These are phyloP conservation scores for Ballota nigra DNA, from an alignment of 257 asterid species.

Conservation along the genomic window DNA sequence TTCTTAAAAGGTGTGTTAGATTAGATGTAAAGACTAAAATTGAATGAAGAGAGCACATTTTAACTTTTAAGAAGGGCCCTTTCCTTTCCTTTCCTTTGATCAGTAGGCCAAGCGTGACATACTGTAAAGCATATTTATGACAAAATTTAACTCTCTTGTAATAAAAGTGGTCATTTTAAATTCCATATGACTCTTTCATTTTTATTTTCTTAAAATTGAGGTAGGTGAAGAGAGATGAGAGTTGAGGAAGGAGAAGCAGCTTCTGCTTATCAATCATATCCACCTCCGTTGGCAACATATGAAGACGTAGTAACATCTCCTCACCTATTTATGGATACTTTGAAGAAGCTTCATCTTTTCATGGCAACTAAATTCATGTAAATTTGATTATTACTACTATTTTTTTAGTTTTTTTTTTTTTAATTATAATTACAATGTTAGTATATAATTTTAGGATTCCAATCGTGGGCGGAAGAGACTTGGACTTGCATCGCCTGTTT, in stretches of 20 bases:
- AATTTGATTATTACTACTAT: slow-evolving; percentile 14
- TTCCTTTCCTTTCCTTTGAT: too few relatives aligned
- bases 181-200: too few relatives aligned
- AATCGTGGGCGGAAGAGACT: slow-evolving; percentile 63
- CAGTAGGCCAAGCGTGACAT: background rate
- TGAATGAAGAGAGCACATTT: too few relatives aligned
- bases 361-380: slow-evolving; percentile 93
- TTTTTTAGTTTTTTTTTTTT: too few relatives aligned
- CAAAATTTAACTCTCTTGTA: background rate
- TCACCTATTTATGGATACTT: slow-evolving; percentile 49
- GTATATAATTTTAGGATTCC: too few relatives aligned
- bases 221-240: slow-evolving; percentile 21
- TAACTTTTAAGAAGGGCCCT: too few relatives aligned
- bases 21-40: too few relatives aligned
- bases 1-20: too few relatives aligned
- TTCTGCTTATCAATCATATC: slow-evolving; percentile 53
- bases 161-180: background rate
- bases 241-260: slow-evolving; percentile 31
- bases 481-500: slow-evolving; percentile 82
- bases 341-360: slow-evolving; percentile 67
- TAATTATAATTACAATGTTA: too few relatives aligned
- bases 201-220: too few relatives aligned
- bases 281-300: slow-evolving; percentile 63
- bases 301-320: slow-evolving; percentile 56
- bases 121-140: slow-evolving; percentile 13